Base-by-base conservation (phyloP, 306 rosid species). In the Malus sieversii region DNA sequence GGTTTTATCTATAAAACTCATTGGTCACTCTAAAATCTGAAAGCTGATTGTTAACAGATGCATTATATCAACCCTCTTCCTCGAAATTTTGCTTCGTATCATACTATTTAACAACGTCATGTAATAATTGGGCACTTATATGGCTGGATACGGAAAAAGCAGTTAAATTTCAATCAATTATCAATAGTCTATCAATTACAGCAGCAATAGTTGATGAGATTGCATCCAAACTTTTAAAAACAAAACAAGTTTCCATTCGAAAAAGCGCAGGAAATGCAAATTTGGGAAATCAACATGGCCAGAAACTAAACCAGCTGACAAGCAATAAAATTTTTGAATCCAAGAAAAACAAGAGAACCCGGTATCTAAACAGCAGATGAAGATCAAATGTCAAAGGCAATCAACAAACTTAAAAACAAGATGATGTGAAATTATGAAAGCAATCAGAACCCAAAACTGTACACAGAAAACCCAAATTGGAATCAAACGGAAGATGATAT, bases 401-500 rank as follows among this genome's bases (percentile, higher is more conserved):
- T 20, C 58, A 58, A 62, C 38, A 27, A 3, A 27, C 6, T 25
- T 5, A 7, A 62, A 62, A 30, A 62, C 38, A 5, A 16, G 38
- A 62, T 62, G 3, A 12, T 8, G 8, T 57, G 27, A 70, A 76
- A 75, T 60, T 15, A 48, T 48, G 55, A 58, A 76, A 73, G 45
- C 38, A 44, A 73, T 66, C 84, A 72, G 74, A 83, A 83, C 77
- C 75, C 73, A 60, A 84, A 80, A 68, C 6, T 14, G 14, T 3
- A 18, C 57, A 0, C 14, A 61, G 52, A 77, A 68, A 77, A 18
- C 15, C 27, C 38, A 77, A 77, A 72, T 75, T 42, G 74, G 30
- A 83, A 76, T 74, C 38, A 66, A 53, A 55, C 5, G 48, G 83
- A 80, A 58, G 79, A 75, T 79, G 71, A 55, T 42, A 66, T 13